A percentile compares a stretch with the other conserved stretches of the same genome.
Evolutionary conservation across 148 eudicot species (phyloP).

Genomic region (Persicaria tinctoria): DNA sequence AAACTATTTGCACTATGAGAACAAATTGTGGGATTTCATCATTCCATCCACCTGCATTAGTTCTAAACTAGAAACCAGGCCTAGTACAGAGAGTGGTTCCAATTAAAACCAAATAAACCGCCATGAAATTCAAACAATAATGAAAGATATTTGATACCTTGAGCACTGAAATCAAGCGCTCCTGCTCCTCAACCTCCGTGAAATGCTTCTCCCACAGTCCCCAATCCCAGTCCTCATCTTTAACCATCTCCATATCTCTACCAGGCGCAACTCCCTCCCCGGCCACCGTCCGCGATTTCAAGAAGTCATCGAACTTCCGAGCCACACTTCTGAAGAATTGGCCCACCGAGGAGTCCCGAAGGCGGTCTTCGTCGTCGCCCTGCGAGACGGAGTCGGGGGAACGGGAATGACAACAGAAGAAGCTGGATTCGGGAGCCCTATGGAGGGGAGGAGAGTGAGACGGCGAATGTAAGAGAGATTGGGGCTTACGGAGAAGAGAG

Average conservation of each 20-base stretch:
- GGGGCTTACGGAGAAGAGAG: slow-evolving; percentile 16
- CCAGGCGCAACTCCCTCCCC: slow-evolving; percentile 12
- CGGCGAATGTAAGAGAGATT: slow-evolving; percentile 16
- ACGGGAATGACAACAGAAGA: slow-evolving; percentile 35
- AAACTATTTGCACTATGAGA: too few species aligned
- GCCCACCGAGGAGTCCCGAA: slow-evolving; percentile 39
- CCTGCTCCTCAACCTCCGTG: slow-evolving; percentile 75
- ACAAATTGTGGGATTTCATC: too few species aligned
- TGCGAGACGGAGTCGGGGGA: slow-evolving; percentile 21
- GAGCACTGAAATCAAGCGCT: slow-evolving; percentile 45
- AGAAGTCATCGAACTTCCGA: slow-evolving; percentile 38
- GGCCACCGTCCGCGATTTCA: slow-evolving; percentile 25
- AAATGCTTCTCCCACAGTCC: slow-evolving; percentile 76
- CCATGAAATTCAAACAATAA: not conserved
- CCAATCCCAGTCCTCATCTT: slow-evolving; percentile 78
- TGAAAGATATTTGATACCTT: slow-evolving; percentile 35
- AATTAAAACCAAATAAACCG: not conserved
- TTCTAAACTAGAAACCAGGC: too few species aligned
- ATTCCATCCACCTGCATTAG: too few species aligned
- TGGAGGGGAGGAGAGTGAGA: slow-evolving; percentile 14
- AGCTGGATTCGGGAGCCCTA: slow-evolving; percentile 26
- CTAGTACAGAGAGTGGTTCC: not conserved
- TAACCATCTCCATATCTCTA: slow-evolving; percentile 18
- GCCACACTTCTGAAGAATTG: slow-evolving; percentile 33
- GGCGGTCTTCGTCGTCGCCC: slow-evolving; percentile 17